Conservation (phyloP, 163 green algal species). For the Prototheca stagnorum region DNA sequence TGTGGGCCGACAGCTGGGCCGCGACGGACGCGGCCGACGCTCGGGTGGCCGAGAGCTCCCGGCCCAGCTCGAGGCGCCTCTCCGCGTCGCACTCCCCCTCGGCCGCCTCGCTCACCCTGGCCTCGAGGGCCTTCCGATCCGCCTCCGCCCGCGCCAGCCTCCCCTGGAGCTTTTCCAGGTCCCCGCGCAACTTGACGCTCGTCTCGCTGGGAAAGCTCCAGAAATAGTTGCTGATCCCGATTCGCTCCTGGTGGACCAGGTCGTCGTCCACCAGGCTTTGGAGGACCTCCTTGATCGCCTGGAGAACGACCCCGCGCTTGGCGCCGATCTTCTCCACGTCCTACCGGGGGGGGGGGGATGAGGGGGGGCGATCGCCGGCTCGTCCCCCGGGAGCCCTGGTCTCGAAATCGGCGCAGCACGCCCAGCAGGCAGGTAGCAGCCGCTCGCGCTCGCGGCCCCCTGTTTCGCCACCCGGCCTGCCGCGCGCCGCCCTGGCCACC, state of each 20-base stretch:
- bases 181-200: constrained; percentile 42
- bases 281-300: constrained; percentile 72
- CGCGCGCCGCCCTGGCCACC: no score
- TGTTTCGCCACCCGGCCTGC: no score
- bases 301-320: constrained; percentile 62
- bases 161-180: constrained; percentile 18
- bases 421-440: no score
- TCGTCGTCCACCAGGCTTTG: constrained; percentile 74
- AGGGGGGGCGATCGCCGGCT: background rate
- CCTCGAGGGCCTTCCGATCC: background rate
- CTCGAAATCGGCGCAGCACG: no score
- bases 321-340: constrained; percentile 72
- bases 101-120: constrained; percentile 5
- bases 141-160: constrained; percentile 6
- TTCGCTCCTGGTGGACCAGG: constrained; percentile 69
- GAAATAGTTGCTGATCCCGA: constrained; percentile 74
- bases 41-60: no score
- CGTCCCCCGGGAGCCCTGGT: background rate
- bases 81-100: no score
- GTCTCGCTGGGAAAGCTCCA: constrained; percentile 67
- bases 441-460: no score
- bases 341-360: constrained; percentile 8
- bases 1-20: no score
- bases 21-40: no score
- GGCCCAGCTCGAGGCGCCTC: no score